A percentile compares a stretch with the other conserved stretches of the same genome.
Conservation (phyloP, 2,329 filamentous ascomycete species). For the Aphanocladium album region DNA sequence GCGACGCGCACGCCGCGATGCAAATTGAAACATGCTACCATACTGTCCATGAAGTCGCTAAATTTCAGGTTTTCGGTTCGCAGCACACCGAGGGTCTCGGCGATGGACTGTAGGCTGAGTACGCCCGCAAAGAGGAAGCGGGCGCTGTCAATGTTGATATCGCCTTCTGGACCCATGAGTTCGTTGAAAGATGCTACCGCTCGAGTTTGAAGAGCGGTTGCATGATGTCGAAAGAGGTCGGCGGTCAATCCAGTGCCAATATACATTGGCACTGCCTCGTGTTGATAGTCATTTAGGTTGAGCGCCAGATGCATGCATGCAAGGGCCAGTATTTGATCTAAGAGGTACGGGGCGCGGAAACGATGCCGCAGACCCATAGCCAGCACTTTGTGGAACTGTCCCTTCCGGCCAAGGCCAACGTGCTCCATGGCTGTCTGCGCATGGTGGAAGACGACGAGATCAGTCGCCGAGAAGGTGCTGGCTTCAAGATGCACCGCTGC, state of each 20-base stretch:
- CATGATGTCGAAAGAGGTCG: not conserved
- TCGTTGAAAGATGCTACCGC: conserved; percentile 25
- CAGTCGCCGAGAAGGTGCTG: not conserved
- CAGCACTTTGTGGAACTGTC: conserved; percentile 2
- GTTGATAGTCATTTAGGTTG: not conserved
- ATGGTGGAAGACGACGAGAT: conserved; percentile 7
- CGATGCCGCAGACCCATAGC: not conserved
- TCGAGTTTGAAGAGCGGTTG: conserved; percentile 21
- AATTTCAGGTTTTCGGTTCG: conserved; percentile 26
- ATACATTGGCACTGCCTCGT: not conserved
- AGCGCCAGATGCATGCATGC: conserved; percentile 16
- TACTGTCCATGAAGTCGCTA: conserved; percentile 34
- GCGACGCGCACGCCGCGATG: conserved; percentile 39
- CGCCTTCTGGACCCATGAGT: conserved; percentile 14
- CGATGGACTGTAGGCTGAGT: conserved; percentile 14
- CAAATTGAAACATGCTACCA: conserved; percentile 36
- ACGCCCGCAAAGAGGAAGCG: conserved; percentile 13
- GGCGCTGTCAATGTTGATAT: not conserved
- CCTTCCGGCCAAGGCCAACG: not conserved
- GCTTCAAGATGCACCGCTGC: not conserved
- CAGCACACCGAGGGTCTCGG: conserved; percentile 23
- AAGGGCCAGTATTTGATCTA: conserved; percentile 33
- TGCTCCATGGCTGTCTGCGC: conserved; percentile 1
- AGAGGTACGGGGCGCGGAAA: conserved; percentile 28
- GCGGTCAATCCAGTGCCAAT: not conserved